phyloP scores from a whole-genome alignment of 2,329 filamentous ascomycete genomes.

The Sclerotinia trifoliorum region DNA sequence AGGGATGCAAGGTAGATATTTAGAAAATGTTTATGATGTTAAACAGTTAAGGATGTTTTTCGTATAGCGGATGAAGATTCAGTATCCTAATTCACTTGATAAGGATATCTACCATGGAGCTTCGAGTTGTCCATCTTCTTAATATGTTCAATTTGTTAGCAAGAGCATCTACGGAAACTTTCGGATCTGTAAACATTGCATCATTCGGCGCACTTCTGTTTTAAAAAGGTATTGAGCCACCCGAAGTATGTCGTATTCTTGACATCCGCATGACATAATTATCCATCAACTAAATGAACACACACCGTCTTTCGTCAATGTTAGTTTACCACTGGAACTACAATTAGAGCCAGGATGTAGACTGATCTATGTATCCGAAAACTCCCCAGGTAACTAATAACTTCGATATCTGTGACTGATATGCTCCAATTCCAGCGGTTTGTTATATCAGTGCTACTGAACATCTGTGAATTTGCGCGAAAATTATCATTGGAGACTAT shows the following conservation, averaged over 20 bases:
- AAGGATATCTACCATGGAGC: neutral
- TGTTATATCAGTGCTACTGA: neutral
- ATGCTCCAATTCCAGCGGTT: neutral
- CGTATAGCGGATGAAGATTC: neutral
- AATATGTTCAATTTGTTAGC: neutral
- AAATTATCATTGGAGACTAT: neutral
- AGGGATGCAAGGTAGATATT: neutral
- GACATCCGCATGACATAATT: neutral
- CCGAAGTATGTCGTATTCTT: neutral
- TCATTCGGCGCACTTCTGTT: neutral
- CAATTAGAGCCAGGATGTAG: neutral
- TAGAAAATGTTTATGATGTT: neutral
- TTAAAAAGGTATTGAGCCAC: neutral
- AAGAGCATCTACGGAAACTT: neutral
- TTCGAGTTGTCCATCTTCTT: neutral
- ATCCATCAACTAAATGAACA: neutral
- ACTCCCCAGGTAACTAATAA: neutral
- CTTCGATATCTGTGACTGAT: neutral
- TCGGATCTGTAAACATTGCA: neutral
- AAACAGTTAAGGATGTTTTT: neutral
- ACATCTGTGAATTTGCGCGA: neutral
- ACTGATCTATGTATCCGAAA: neutral
- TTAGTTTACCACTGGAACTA: neutral
- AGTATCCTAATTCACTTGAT: neutral
- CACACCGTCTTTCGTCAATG: neutral